Conservation (phyloP, 2,329 filamentous ascomycete species). For the Xylariaceae sp. region DNA sequence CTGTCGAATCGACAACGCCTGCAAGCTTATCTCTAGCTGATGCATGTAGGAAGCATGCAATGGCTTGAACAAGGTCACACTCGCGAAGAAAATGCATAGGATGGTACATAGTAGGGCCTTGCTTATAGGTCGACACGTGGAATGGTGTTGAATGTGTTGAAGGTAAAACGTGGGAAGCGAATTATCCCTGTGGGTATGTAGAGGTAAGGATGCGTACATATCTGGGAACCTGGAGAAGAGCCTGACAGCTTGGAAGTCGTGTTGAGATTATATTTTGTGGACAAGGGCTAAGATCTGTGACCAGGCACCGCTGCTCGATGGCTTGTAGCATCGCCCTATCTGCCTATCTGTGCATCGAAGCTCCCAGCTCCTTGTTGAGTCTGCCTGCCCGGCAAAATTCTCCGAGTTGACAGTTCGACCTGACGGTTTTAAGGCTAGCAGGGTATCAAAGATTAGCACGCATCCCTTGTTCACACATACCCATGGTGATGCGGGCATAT, state of each 20-base stretch:
- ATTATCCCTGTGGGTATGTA: constrained; percentile 19
- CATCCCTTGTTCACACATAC: constrained; percentile 12
- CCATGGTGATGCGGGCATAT: background rate
- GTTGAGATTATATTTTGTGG: constrained; percentile 1
- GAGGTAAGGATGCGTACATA: constrained; percentile 18
- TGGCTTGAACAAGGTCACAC: background rate
- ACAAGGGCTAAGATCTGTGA: constrained; percentile 22
- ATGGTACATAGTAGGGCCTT: background rate
- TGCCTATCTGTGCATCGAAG: constrained; percentile 13
- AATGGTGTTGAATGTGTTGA: constrained; percentile 7
- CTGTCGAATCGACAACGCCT: too few species aligned
- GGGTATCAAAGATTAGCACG: constrained; percentile 24
- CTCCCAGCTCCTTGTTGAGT: constrained; percentile 19
- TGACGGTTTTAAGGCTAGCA: constrained; percentile 6
- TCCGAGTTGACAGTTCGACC: constrained; percentile 25
- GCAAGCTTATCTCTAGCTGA: background rate
- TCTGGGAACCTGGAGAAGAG: constrained; percentile 11
- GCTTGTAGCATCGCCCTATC: constrained; percentile 18
- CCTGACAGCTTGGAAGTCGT: background rate
- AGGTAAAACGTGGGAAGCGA: background rate
- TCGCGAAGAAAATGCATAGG: background rate
- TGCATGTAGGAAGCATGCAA: background rate
- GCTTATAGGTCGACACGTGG: constrained; percentile 10
- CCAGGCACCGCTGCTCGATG: constrained; percentile 24
- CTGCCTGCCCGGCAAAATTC: constrained; percentile 25